phyloP scores from a whole-genome alignment of 495 filamentous ascomycete species.

The Aspergillus bridgeri region DNA sequence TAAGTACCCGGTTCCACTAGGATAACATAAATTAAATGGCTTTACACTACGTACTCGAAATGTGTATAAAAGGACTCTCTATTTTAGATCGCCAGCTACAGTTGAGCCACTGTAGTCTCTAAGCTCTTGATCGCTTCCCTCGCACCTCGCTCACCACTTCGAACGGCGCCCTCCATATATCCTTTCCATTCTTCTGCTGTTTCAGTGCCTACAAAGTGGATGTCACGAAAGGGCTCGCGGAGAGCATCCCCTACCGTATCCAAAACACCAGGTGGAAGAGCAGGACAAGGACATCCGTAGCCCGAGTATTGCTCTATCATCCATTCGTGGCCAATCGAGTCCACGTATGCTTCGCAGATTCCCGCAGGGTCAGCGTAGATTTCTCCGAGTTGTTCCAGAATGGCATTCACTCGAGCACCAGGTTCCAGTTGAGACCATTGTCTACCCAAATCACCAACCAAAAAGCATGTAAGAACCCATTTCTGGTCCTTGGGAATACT shows the following conservation, averaged over 20 bases:
- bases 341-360: constrained; percentile 1
- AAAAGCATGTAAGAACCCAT: constrained; percentile 41
- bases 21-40: no score
- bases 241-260: constrained; percentile 20
- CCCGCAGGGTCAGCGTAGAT: constrained; percentile 4
- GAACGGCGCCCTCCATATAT: constrained; percentile 49
- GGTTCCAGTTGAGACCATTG: constrained; percentile 23
- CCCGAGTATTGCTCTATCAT: constrained; percentile 20
- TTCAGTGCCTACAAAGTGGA: constrained; percentile 50
- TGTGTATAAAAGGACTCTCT: no score
- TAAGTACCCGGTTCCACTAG: no score
- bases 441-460: constrained; percentile 31
- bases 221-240: constrained; percentile 23
- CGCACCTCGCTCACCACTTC: constrained; percentile 34
- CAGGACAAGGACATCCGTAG: constrained; percentile 25
- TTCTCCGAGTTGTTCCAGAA: constrained; percentile 5
- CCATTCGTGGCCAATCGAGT: constrained; percentile 28
- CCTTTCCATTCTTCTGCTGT: constrained; percentile 42
- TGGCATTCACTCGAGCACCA: neutral
- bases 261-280: constrained; percentile 24
- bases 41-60: no score
- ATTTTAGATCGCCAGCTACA: neutral
- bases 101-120: neutral
- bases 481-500: constrained; percentile 28
- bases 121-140: constrained; percentile 27